Conservation (phyloP, 495 filamentous ascomycete genomes). For the Clavariopsis aquatica region DNA sequence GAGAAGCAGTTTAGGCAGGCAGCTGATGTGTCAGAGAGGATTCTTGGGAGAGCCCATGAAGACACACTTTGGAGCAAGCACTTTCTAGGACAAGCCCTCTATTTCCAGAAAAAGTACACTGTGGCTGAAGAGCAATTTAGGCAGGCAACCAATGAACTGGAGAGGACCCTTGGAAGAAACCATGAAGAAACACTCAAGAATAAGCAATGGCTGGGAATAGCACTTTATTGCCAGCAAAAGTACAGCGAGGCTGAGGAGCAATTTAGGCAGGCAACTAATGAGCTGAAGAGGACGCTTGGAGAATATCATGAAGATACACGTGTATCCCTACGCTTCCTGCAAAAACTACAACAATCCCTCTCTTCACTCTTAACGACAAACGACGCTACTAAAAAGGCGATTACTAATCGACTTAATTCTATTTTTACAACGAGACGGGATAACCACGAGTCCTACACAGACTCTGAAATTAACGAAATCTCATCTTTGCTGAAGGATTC, state of each 20-base stretch:
- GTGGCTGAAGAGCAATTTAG: conserved; percentile 8
- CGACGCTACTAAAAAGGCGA: no score
- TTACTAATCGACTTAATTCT: no score
- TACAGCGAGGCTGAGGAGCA: conserved; percentile 1
- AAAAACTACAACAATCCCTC: no score
- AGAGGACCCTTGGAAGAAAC: conserved; percentile 8
- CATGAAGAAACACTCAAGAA: not conserved
- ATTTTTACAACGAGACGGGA: no score
- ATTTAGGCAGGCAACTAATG: not conserved
- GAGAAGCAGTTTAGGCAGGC: conserved; percentile 7
- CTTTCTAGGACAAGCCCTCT: conserved; percentile 10
- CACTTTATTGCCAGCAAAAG: not conserved
- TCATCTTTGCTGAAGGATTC: conserved; percentile 7
- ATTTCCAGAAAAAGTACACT: conserved; percentile 11
- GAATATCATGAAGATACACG: not conserved
- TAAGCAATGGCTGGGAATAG: not conserved
- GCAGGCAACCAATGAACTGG: not conserved
- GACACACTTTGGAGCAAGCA: conserved; percentile 10
- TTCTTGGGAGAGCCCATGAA: conserved; percentile 2
- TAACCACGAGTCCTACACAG: conserved; percentile 1
- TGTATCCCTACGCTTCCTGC: conserved; percentile 3
- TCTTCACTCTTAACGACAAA: no score
- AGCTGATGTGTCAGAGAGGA: conserved; percentile 1
- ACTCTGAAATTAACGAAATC: conserved; percentile 20
- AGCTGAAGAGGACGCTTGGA: conserved; percentile 1